These are phyloP conservation scores for Chytriomyces sp. DNA, from an alignment of 192 early-diverging fungal genomes.

Conservation along the genomic window DNA sequence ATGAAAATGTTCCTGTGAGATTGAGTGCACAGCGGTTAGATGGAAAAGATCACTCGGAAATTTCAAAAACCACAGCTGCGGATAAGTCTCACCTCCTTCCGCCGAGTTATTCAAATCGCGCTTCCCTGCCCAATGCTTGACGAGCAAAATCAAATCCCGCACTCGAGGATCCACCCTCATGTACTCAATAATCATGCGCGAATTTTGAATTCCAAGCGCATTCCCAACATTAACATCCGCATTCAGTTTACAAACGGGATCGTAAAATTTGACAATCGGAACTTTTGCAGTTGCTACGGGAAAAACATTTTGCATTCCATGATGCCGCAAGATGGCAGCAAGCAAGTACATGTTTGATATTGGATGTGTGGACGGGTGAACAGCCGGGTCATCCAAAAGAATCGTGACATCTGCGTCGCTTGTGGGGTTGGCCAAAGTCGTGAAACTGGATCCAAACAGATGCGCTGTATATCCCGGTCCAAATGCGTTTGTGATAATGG, in stretches of 20 bases:
- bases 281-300: conserved; percentile 46
- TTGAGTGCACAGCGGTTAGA: not conserved
- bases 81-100: conserved; percentile 33
- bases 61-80: not conserved
- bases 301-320: conserved; percentile 46
- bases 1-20: conserved; percentile 49
- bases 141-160: conserved; percentile 50
- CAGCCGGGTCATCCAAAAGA: conserved; percentile 10
- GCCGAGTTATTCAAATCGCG: conserved; percentile 53
- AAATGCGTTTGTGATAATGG: conserved; percentile 27
- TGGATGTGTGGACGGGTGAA: conserved; percentile 25
- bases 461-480: conserved; percentile 33
- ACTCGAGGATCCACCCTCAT: conserved; percentile 44
- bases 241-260: conserved; percentile 33
- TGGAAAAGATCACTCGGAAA: not conserved
- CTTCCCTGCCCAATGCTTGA: conserved; percentile 53
- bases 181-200: conserved; percentile 45
- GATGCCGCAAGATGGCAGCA: conserved; percentile 28
- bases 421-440: conserved; percentile 42
- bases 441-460: conserved; percentile 54
- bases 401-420: conserved; percentile 51
- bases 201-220: conserved; percentile 53
- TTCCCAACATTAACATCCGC: conserved; percentile 56
- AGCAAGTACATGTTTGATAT: conserved; percentile 42
- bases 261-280: conserved; percentile 57